Evolutionary conservation across 495 filamentous ascomycete genomes (phyloP).

Genomic region (Aspergillus olivimuriae): DNA sequence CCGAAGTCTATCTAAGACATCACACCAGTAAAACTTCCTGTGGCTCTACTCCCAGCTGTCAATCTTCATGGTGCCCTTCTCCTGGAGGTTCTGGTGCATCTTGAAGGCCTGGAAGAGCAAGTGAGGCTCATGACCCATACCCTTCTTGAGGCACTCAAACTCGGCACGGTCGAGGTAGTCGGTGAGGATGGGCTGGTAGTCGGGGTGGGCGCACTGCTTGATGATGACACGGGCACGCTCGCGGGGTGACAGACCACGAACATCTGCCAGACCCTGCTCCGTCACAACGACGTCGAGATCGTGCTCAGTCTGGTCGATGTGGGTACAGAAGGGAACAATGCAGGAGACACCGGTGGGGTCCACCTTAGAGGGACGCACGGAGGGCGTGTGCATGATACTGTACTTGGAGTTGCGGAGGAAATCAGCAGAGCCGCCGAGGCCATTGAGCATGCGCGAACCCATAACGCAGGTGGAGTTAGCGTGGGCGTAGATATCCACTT

Average conservation of each 20-base stretch:
- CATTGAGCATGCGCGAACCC: constrained; percentile 88
- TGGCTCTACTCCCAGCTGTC: constrained; percentile 48
- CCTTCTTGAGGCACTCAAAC: constrained; percentile 79
- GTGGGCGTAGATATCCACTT: constrained; percentile 92
- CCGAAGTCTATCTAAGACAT: too few species aligned
- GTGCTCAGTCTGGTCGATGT: constrained; percentile 91
- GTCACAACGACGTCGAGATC: constrained; percentile 85
- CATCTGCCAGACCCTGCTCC: constrained; percentile 81
- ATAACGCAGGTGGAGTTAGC: constrained; percentile 90
- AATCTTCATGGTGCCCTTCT: constrained; percentile 83
- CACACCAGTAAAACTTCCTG: too few species aligned
- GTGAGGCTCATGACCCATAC: constrained; percentile 87
- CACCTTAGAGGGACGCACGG: constrained; percentile 69
- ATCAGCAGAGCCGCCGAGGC: constrained; percentile 81
- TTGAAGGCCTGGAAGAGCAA: constrained; percentile 78
- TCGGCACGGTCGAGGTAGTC: constrained; percentile 87
- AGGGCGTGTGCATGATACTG: constrained; percentile 91
- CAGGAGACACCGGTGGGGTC: constrained; percentile 79
- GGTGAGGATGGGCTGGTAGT: constrained; percentile 73
- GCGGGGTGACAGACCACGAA: constrained; percentile 71
- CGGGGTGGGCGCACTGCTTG: constrained; percentile 79
- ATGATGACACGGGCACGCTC: constrained; percentile 85
- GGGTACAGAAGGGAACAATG: constrained; percentile 90
- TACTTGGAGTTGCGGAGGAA: constrained; percentile 82
- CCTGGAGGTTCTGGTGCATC: constrained; percentile 77